Evolutionary conservation across 768 basidiomycete genomes (phyloP).

Genomic region (Pulveroboletus sp.): DNA sequence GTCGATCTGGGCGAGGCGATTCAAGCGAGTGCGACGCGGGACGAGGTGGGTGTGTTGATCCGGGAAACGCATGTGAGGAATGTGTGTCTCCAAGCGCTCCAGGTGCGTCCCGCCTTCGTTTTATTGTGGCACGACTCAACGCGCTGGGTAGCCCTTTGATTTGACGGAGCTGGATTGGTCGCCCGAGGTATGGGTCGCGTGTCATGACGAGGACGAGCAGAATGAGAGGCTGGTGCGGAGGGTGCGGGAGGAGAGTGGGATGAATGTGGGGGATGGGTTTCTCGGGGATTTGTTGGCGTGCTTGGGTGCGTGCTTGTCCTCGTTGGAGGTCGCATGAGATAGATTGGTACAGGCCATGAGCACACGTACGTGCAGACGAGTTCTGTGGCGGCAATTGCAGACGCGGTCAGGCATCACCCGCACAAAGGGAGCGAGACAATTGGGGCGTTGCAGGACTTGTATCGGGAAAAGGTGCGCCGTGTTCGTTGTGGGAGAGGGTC

Average conservation of each 20-base stretch:
- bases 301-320: conserved; percentile 56
- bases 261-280: conserved; percentile 74
- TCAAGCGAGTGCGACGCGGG: conserved; percentile 53
- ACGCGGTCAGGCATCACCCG: conserved; percentile 73
- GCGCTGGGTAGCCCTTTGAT: conserved; percentile 74
- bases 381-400: conserved; percentile 69
- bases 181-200: conserved; percentile 81
- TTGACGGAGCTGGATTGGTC: conserved; percentile 94
- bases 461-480: conserved; percentile 70
- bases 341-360: conserved; percentile 56
- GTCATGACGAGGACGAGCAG: conserved; percentile 87
- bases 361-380: conserved; percentile 78
- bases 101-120: conserved; percentile 45
- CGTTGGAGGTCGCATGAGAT: no score
- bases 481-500: neutral
- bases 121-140: neutral
- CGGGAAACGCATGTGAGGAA: conserved; percentile 88
- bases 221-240: conserved; percentile 78
- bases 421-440: conserved; percentile 49
- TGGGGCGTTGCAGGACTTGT: conserved; percentile 60
- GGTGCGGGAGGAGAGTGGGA: conserved; percentile 94
- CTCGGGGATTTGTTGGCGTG: conserved; percentile 57
- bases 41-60: conserved; percentile 69
- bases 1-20: conserved; percentile 82
- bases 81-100: conserved; percentile 86